These are phyloP conservation scores for Solanum raphanifolium DNA, from an alignment of 257 asterid species.

Conservation along the genomic window DNA sequence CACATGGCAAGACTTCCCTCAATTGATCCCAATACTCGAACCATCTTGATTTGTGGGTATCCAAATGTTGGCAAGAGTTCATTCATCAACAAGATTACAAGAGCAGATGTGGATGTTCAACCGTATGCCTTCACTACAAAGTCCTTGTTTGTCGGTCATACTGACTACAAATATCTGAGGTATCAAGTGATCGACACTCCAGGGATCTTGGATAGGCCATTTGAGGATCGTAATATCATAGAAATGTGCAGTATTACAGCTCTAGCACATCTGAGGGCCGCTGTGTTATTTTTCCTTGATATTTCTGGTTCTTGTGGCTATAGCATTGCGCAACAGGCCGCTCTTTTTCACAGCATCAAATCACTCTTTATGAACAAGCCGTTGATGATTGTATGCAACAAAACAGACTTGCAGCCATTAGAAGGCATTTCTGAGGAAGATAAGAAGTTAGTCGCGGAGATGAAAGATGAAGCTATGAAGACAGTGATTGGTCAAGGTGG, in stretches of 20 bases:
- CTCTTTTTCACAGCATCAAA: constrained; percentile 90
- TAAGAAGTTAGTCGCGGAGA: constrained; percentile 68
- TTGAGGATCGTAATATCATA: constrained; percentile 93
- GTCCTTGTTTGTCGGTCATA: constrained; percentile 91
- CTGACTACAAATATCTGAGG: constrained; percentile 80
- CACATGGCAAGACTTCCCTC: constrained; percentile 97
- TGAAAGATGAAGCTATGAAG: constrained; percentile 91
- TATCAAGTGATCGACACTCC: constrained; percentile 99
- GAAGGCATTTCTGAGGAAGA: constrained; percentile 79
- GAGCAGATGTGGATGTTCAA: constrained; percentile 98
- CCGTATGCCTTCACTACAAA: constrained; percentile 98
- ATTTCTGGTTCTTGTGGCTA: constrained; percentile 97
- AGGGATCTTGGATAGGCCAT: constrained; percentile 89
- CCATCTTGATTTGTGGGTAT: constrained; percentile 92
- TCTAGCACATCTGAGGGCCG: constrained; percentile 94
- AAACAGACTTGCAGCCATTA: constrained; percentile 82
- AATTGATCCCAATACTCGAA: constrained; percentile 90
- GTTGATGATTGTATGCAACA: constrained; percentile 76
- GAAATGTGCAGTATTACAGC: constrained; percentile 99
- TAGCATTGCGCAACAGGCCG: constrained; percentile 86
- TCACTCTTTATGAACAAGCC: constrained; percentile 93
- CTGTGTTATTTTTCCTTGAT: constrained; percentile 86
- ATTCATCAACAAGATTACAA: constrained; percentile 80
- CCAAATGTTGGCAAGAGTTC: constrained; percentile 99
- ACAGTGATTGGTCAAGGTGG: constrained; percentile 89